A percentile compares a stretch with the other conserved stretches of the same genome.
Conservation (phyloP, 345 rosid species). For the Moricandia arvensis region DNA sequence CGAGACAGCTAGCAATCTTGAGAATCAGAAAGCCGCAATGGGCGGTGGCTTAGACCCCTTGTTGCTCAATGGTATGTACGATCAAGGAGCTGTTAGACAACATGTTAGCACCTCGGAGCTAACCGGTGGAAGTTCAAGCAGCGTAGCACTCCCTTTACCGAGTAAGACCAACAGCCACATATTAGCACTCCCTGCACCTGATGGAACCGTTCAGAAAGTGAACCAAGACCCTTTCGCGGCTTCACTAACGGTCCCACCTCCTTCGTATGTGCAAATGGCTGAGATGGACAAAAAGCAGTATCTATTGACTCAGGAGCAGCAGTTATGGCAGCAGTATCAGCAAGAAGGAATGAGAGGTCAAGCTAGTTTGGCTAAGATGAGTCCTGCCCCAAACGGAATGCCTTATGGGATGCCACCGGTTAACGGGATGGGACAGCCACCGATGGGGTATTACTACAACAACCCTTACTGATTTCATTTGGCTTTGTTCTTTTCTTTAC, state of each 20-base stretch:
- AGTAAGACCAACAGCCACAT: conserved; percentile 51
- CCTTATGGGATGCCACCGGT: conserved; percentile 71
- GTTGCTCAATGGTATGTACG: conserved; percentile 87
- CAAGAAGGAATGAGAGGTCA: conserved; percentile 84
- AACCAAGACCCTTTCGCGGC: conserved; percentile 82
- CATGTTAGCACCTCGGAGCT: conserved; percentile 51
- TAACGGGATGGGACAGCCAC: conserved; percentile 35
- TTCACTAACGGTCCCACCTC: conserved; percentile 62
- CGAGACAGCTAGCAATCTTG: conserved; percentile 73
- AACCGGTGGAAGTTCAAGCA: conserved; percentile 75
- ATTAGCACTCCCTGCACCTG: conserved; percentile 80
- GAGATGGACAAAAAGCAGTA: conserved; percentile 83
- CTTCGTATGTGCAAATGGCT: conserved; percentile 77
- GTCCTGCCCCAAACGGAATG: conserved; percentile 45
- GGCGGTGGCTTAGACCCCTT: conserved; percentile 89
- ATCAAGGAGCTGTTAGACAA: conserved; percentile 77
- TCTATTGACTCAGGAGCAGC: conserved; percentile 66
- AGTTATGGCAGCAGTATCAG: conserved; percentile 73
- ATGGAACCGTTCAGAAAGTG: conserved; percentile 62
- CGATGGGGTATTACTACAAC: conserved; percentile 54
- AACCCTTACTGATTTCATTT: conserved; percentile 37
- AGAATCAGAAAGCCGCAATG: conserved; percentile 63
- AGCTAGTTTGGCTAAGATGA: conserved; percentile 62
- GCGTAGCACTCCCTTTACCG: conserved; percentile 62
- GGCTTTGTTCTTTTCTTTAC: conserved; percentile 6